These are phyloP conservation scores for Eimeria praecox DNA, from an alignment of 169 alveolate species.

Conservation along the genomic window DNA sequence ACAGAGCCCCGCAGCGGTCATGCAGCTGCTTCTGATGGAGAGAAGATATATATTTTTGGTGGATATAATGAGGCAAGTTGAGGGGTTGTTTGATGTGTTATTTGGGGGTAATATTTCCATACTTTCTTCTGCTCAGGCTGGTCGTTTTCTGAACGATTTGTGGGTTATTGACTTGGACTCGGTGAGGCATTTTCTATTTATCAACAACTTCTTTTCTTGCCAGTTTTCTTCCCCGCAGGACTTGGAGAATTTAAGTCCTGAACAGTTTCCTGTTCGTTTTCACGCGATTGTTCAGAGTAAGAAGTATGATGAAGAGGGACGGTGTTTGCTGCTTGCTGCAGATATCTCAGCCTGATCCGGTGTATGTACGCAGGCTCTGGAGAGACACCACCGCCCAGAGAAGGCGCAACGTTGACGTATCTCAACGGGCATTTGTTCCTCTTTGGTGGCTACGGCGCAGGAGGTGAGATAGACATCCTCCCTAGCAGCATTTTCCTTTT, in stretches of 20 bases:
- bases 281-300: slow-evolving; percentile 47
- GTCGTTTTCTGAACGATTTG: slow-evolving; percentile 78
- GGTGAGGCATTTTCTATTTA: not conserved
- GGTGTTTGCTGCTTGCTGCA: not conserved
- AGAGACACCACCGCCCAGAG: slow-evolving; percentile 56
- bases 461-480: not conserved
- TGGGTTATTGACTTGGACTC: slow-evolving; percentile 80
- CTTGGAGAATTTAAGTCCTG: not conserved
- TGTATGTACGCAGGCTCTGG: slow-evolving; percentile 8
- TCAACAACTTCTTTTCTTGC: not conserved
- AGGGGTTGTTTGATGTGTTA: not conserved
- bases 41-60: slow-evolving; percentile 79
- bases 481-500: not conserved
- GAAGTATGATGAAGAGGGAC: not conserved
- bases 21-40: slow-evolving; percentile 83
- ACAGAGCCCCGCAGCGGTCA: slow-evolving; percentile 83
- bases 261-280: slow-evolving; percentile 76
- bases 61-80: slow-evolving; percentile 79
- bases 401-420: slow-evolving; percentile 77
- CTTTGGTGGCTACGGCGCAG: slow-evolving; percentile 81
- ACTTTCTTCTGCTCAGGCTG: slow-evolving; percentile 46
- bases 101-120: not conserved
- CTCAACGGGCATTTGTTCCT: slow-evolving; percentile 77
- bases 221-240: not conserved
- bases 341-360: not conserved